These are phyloP conservation scores for Penicillium psychrosexuale DNA, from an alignment of 2,329 filamentous ascomycete species.

Conservation along the genomic window DNA sequence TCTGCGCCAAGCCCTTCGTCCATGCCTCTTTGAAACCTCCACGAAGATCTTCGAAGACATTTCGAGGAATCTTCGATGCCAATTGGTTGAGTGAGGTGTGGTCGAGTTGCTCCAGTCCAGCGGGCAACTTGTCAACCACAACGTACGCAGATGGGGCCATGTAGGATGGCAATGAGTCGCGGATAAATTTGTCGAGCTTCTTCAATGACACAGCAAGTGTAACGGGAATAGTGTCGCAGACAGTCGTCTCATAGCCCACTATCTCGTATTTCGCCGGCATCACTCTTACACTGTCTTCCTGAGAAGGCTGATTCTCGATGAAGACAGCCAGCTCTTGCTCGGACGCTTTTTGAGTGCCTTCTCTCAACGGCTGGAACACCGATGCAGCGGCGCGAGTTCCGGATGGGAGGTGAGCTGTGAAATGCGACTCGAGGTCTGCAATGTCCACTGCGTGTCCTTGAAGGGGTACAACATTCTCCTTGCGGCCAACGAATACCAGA, in stretches of 20 bases:
- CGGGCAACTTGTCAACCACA: slow-evolving; percentile 40
- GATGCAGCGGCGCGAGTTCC: slow-evolving; percentile 29
- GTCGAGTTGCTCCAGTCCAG: slow-evolving; percentile 26
- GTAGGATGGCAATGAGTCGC: slow-evolving; percentile 46
- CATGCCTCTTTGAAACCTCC: slow-evolving; percentile 31
- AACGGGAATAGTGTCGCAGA: slow-evolving; percentile 27
- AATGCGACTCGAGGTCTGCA: slow-evolving; percentile 40
- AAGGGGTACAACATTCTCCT: slow-evolving; percentile 31
- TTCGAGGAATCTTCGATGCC: slow-evolving; percentile 27
- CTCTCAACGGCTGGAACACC: slow-evolving; percentile 20
- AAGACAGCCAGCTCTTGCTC: slow-evolving; percentile 30
- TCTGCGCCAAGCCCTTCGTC: slow-evolving; percentile 28
- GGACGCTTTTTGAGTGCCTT: slow-evolving; percentile 13
- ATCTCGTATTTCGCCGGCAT: slow-evolving; percentile 26
- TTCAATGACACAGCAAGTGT: slow-evolving; percentile 37
- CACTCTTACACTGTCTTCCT: slow-evolving; percentile 28
- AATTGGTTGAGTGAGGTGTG: slow-evolving; percentile 31
- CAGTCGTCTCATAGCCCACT: not conserved
- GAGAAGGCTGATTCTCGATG: slow-evolving; percentile 30
- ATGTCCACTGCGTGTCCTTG: slow-evolving; percentile 43
- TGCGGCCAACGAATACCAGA: slow-evolving; percentile 33
- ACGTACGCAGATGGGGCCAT: slow-evolving; percentile 47
- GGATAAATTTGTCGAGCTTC: slow-evolving; percentile 44
- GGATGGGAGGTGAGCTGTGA: slow-evolving; percentile 36
- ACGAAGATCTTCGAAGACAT: slow-evolving; percentile 14